These are phyloP conservation scores for Pseudocercospora cruenta DNA, from an alignment of 2,329 filamentous ascomycete species.

Conservation along the genomic window DNA sequence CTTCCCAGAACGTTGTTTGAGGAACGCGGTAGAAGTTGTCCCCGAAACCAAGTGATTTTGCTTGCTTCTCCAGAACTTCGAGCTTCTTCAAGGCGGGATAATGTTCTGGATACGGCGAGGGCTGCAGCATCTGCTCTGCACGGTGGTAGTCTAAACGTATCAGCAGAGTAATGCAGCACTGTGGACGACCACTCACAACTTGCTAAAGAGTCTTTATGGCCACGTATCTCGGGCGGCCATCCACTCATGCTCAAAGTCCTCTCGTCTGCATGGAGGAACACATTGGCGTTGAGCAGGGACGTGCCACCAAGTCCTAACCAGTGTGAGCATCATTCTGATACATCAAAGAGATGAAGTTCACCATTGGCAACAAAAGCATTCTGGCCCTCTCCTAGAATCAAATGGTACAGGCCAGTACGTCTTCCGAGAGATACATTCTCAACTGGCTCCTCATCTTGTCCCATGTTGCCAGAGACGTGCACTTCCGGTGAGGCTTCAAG, in stretches of 20 bases:
- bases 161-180: neutral
- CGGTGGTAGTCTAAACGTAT: constrained; percentile 53
- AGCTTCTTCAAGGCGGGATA: constrained; percentile 61
- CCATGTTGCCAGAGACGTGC: constrained; percentile 55
- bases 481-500: constrained; percentile 56
- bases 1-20: constrained; percentile 63
- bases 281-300: constrained; percentile 68
- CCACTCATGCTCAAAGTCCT: constrained; percentile 56
- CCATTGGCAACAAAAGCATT: constrained; percentile 65
- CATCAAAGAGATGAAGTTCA: neutral
- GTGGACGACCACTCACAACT: neutral
- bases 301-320: constrained; percentile 60
- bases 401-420: constrained; percentile 65
- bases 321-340: neutral
- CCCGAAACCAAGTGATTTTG: constrained; percentile 45
- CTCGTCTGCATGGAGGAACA: constrained; percentile 64
- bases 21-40: neutral
- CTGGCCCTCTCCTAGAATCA: constrained; percentile 66
- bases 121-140: constrained; percentile 61
- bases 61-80: constrained; percentile 61
- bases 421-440: constrained; percentile 46
- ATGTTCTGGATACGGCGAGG: constrained; percentile 60
- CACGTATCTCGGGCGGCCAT: constrained; percentile 55
- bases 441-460: neutral
- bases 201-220: neutral